phyloP scores from a whole-genome alignment of 495 filamentous ascomycete genomes.

The Entonaema liquescens region DNA sequence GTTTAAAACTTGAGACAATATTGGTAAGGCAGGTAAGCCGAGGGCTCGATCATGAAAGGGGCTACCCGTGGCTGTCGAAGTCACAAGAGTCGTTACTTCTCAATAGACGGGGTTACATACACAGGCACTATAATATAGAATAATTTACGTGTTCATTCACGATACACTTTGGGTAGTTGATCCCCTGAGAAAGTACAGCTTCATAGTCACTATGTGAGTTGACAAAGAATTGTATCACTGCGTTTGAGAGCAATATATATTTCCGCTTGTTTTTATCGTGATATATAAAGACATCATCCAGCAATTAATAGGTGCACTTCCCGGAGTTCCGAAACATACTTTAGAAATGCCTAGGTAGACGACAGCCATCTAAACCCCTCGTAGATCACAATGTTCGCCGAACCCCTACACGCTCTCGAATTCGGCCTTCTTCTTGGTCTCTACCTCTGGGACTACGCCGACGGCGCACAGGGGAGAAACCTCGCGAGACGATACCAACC shows the following conservation, averaged over 20 bases:
- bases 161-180: no score
- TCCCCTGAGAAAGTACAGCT: no score
- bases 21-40: no score
- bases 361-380: background rate
- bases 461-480: background rate
- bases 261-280: background rate
- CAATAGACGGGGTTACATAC: no score
- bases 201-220: no score
- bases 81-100: no score
- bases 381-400: background rate
- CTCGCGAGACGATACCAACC: constrained; percentile 8
- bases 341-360: background rate
- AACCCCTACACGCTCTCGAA: background rate
- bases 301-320: background rate
- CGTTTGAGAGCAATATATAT: background rate
- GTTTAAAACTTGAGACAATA: no score
- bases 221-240: no score
- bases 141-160: no score
- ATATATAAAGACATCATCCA: background rate
- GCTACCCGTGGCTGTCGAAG: no score
- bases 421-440: constrained; percentile 3
- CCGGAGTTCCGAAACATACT: background rate
- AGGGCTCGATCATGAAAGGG: no score
- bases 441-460: constrained; percentile 31
- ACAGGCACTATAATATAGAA: no score